These are phyloP conservation scores for Termitomyces sp. DNA, from an alignment of 768 basidiomycete genomes.

Conservation along the genomic window DNA sequence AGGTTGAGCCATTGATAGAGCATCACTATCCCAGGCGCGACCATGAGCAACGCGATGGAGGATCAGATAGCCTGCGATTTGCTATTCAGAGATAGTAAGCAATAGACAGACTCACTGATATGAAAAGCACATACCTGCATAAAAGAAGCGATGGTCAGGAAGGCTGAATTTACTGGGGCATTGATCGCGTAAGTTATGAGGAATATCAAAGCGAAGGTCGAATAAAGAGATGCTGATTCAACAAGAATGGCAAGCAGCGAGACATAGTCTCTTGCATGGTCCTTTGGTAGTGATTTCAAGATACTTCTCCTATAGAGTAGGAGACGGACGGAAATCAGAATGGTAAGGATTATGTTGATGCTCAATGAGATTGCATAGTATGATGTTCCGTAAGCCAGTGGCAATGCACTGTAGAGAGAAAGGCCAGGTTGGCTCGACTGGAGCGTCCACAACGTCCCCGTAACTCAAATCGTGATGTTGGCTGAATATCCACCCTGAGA, in stretches of 20 bases:
- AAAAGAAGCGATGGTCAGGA: conserved; percentile 34
- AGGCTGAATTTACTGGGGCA: conserved; percentile 39
- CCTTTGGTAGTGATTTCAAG: conserved; percentile 28
- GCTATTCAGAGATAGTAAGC: conserved; percentile 13
- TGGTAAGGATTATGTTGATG: conserved; percentile 39
- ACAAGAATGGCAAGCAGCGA: conserved; percentile 37
- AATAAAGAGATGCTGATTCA: conserved; percentile 45
- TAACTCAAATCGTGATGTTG: conserved; percentile 21
- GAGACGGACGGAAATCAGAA: conserved; percentile 36
- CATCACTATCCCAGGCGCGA: conserved; percentile 34
- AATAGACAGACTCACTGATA: background rate
- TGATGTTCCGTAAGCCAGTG: conserved; percentile 34
- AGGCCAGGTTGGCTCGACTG: conserved; percentile 39
- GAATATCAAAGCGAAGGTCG: conserved; percentile 37
- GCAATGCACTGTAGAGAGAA: conserved; percentile 36
- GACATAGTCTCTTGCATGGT: conserved; percentile 33
- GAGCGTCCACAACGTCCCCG: conserved; percentile 43
- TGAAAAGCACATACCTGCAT: conserved; percentile 29
- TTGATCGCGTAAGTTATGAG: conserved; percentile 38
- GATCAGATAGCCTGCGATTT: conserved; percentile 41
- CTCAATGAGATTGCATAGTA: conserved; percentile 39
- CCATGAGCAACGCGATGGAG: conserved; percentile 40
- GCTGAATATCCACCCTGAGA: background rate
- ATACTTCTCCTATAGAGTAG: conserved; percentile 30
- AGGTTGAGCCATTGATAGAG: conserved; percentile 13